Evolutionary conservation across 768 basidiomycete genomes (phyloP), one percentile per base, ranked within the genome.

Genomic region (Kwoniella pini): DNA sequence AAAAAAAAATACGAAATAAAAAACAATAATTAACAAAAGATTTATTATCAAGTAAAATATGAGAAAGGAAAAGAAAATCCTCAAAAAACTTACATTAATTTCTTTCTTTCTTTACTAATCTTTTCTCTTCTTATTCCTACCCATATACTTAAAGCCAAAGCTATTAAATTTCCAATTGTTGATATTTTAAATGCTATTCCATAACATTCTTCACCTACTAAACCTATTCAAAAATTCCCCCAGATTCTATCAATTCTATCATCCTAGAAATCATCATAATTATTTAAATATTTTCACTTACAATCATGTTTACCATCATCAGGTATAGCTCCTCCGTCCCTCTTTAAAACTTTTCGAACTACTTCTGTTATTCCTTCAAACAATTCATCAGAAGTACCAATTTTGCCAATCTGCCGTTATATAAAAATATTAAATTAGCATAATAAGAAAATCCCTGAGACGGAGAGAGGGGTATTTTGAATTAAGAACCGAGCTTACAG

Each of bases 171-270:
- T 3, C 57, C 69, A 4, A 68, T 30, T 1, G 68, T 54, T 6
- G 74, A 65, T 10, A 71, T 33, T 31, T 66, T 60, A 62, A 75
- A 75, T 22, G 74, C 71, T 2, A 67, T 53, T 22, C 52, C 58
- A 53, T 75, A 75, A 43, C 74, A 75, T 40, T 57, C 43, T 50
- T 65, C 64, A 19, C 74, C 71, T 13, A 75, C 56, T 36, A 75
- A 51, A 59, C 74, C 74, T 75, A 40, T 21, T 1, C 17, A 39
- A 53, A 39, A 51, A 51, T 15, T n/a, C n/a, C n/a, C n/a, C n/a
- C 26, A 4, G 5, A 36, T 12, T 51, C 49, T 13, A 28, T 31
- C n/a, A n/a, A n/a, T n/a, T n/a, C n/a, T n/a, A n/a, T n/a, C n/a
- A n/a, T n/a, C n/a, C n/a, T n/a, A n/a, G n/a, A n/a, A n/a, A n/a